Percentiles rank a stretch among this genome's conserved stretches.
Evolutionary conservation across 116 monocot species (phyloP).

Genomic region (Phalaenopsis hybrid): DNA sequence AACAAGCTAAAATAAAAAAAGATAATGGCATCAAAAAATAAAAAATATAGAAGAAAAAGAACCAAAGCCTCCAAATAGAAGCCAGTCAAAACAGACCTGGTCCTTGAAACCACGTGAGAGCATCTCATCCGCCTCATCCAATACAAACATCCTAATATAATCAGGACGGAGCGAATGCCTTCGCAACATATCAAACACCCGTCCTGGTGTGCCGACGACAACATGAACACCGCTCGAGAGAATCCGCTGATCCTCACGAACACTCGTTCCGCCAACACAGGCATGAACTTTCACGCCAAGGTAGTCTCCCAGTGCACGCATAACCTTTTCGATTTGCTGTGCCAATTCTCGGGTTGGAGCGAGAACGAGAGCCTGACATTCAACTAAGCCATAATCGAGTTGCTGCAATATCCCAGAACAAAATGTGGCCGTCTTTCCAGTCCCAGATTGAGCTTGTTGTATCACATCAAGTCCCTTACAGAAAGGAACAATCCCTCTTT

Average conservation of each 20-base stretch:
- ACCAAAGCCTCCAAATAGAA: background rate
- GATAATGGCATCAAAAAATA: background rate
- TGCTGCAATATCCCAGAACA: conserved; percentile 55
- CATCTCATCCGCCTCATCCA: conserved; percentile 62
- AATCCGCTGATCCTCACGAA: conserved; percentile 50
- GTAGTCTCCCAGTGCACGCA: conserved; percentile 53
- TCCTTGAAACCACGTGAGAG: conserved; percentile 62
- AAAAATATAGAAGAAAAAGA: background rate
- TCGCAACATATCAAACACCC: conserved; percentile 49
- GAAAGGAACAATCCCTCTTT: conserved; percentile 60
- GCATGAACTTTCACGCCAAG: conserved; percentile 56
- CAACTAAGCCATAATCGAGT: conserved; percentile 42
- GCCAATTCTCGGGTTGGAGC: conserved; percentile 54
- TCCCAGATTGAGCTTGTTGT: conserved; percentile 55
- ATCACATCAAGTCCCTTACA: conserved; percentile 61
- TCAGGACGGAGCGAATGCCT: conserved; percentile 55
- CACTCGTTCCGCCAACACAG: conserved; percentile 51
- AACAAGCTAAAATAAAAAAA: background rate
- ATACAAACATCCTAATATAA: conserved; percentile 47
- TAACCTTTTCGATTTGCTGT: conserved; percentile 56
- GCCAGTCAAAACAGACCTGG: conserved; percentile 24
- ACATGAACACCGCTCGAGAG: conserved; percentile 51
- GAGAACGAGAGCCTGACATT: conserved; percentile 54
- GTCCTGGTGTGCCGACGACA: conserved; percentile 50
- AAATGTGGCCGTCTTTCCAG: conserved; percentile 56